phyloP scores from a whole-genome alignment of 495 filamentous ascomycete species.

The Penicillium roqueforti region DNA sequence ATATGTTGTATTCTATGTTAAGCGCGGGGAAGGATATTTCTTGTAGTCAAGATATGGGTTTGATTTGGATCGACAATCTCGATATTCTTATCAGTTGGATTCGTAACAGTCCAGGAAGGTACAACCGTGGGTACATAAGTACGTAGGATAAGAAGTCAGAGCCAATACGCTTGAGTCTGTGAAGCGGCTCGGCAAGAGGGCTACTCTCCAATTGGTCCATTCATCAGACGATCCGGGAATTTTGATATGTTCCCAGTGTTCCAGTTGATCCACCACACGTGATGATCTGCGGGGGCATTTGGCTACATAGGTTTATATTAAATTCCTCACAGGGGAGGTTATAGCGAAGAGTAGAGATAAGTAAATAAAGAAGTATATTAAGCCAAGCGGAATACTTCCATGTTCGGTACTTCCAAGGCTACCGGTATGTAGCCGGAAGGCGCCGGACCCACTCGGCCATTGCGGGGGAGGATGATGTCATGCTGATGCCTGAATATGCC shows the following conservation, averaged over 20 bases:
- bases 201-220: not conserved
- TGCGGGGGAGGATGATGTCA: no score
- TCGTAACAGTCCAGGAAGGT: not conserved
- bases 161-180: no score
- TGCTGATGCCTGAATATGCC: no score
- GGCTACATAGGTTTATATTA: not conserved
- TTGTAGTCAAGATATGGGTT: not conserved
- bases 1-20: not conserved
- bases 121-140: not conserved
- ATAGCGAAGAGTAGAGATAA: no score
- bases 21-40: not conserved
- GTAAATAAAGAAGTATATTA: no score
- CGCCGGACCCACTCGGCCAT: no score
- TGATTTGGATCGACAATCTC: not conserved
- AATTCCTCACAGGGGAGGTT: no score
- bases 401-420: no score
- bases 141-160: no score
- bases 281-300: not conserved
- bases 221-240: not conserved
- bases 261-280: not conserved
- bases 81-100: not conserved
- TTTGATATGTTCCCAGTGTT: not conserved
- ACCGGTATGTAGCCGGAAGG: no score
- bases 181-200: not conserved
- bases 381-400: no score